Evolutionary conservation across 164 flowering plant species (phyloP).

Genomic region (Aristolochia contorta): DNA sequence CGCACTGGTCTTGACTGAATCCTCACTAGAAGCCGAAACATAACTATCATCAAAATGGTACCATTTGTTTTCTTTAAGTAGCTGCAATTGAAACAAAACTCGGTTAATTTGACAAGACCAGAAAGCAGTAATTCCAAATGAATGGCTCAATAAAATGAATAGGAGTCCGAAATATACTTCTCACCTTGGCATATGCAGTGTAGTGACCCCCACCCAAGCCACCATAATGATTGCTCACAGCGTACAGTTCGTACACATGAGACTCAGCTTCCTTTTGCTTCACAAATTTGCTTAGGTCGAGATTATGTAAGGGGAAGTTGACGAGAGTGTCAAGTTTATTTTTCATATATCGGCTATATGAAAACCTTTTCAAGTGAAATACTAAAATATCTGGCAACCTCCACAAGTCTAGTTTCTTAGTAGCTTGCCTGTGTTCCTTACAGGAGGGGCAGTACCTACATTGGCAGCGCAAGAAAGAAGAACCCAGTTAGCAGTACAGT

Average conservation of each 20-base stretch:
- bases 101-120: not conserved
- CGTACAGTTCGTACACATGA: constrained; percentile 72
- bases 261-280: constrained; percentile 39
- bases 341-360: constrained; percentile 74
- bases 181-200: constrained; percentile 89
- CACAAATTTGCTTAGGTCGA: constrained; percentile 75
- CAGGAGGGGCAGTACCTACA: constrained; percentile 93
- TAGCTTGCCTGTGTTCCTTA: constrained; percentile 90
- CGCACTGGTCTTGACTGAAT: constrained; percentile 70
- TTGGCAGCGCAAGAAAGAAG: not conserved
- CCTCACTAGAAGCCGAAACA: constrained; percentile 55
- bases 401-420: constrained; percentile 94
- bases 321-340: constrained; percentile 90
- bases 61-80: constrained; percentile 73
- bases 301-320: constrained; percentile 68
- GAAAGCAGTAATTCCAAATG: not conserved
- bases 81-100: constrained; percentile 28
- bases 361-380: constrained; percentile 87
- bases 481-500: not conserved
- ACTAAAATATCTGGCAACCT: constrained; percentile 86
- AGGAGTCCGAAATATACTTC: not conserved
- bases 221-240: constrained; percentile 95
- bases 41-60: constrained; percentile 85
- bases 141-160: not conserved
- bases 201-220: constrained; percentile 98